Evolutionary conservation across 2,329 filamentous ascomycete species (phyloP).

Genomic region (Venturia asperata): DNA sequence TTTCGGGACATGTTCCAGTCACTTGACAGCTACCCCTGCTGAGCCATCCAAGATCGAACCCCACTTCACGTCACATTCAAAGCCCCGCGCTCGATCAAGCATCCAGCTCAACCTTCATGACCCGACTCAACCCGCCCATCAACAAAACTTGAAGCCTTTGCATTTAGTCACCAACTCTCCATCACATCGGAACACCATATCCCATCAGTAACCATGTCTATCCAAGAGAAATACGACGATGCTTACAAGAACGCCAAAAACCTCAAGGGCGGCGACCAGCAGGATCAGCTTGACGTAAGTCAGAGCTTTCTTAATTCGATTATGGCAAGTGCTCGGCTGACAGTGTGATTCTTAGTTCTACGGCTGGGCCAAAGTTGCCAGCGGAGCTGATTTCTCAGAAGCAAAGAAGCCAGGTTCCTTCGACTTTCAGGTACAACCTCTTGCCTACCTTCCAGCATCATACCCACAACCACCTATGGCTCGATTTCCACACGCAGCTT

Average conservation of each 20-base stretch:
- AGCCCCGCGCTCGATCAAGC: not conserved
- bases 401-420: constrained; percentile 56
- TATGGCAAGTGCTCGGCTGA: not conserved
- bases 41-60: not conserved
- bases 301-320: not conserved
- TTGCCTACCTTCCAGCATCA: too few relatives aligned
- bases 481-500: not conserved
- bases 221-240: constrained; percentile 14
- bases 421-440: constrained; percentile 53
- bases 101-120: not conserved
- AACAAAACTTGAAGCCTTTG: not conserved
- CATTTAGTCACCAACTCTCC: not conserved
- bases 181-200: not conserved
- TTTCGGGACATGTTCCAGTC: not conserved
- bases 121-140: constrained; percentile 8
- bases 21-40: constrained; percentile 9
- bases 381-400: constrained; percentile 35
- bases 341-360: constrained; percentile 40
- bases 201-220: not conserved
- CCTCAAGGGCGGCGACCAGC: constrained; percentile 9
- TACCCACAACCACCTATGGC: not conserved
- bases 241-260: constrained; percentile 17
- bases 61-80: not conserved
- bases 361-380: constrained; percentile 40
- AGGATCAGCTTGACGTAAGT: constrained; percentile 12